phyloP scores from a whole-genome alignment of 2,329 filamentous ascomycete genomes.

The Venturia effusa region DNA sequence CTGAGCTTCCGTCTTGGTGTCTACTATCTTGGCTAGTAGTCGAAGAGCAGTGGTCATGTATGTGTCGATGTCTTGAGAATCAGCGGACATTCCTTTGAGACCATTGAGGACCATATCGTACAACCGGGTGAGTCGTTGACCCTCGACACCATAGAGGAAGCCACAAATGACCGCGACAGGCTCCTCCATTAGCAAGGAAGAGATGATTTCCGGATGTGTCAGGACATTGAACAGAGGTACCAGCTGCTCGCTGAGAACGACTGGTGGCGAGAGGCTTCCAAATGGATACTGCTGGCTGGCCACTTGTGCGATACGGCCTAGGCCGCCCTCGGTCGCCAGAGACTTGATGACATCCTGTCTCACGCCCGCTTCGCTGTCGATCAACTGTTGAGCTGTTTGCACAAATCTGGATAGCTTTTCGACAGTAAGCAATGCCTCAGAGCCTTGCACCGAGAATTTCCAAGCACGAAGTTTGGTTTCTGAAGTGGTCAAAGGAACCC shows the following conservation, averaged over 20 bases:
- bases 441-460: not conserved
- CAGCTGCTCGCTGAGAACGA: not conserved
- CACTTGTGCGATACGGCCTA: not conserved
- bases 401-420: not conserved
- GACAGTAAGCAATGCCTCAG: not conserved
- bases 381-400: not conserved
- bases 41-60: not conserved
- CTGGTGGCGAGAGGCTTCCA: not conserved
- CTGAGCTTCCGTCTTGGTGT: not conserved
- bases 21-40: not conserved
- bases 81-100: not conserved
- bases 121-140: not conserved
- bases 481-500: not conserved
- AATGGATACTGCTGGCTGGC: not conserved
- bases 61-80: not conserved
- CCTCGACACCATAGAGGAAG: not conserved
- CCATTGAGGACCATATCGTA: not conserved
- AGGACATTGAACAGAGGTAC: constrained; percentile 2
- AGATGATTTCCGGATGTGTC: not conserved
- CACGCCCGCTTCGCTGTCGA: not conserved
- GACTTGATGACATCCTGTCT: not conserved
- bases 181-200: not conserved
- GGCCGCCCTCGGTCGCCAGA: not conserved
- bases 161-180: not conserved
- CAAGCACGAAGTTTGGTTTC: not conserved